A percentile compares a stretch with the other conserved stretches of the same genome.
These are phyloP conservation scores for Diaporthe sp. DNA, from an alignment of 2,329 filamentous ascomycete genomes.

Conservation along the genomic window DNA sequence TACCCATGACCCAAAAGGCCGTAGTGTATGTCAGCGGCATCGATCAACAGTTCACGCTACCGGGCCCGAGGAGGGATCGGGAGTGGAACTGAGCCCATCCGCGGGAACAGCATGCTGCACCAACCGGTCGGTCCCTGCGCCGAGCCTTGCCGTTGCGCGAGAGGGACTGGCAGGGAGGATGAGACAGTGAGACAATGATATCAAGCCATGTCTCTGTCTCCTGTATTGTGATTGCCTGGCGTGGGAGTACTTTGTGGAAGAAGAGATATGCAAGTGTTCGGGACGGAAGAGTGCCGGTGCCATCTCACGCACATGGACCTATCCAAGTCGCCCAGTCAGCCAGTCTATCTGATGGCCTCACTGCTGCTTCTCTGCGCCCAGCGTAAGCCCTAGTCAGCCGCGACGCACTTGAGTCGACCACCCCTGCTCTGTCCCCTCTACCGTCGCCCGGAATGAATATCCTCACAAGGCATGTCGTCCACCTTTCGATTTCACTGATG, in stretches of 20 bases:
- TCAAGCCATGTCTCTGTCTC: background rate
- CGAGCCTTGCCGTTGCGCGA: background rate
- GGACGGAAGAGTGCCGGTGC: background rate
- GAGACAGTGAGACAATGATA: slow-evolving; percentile 9
- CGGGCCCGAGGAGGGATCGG: background rate
- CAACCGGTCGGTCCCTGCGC: background rate
- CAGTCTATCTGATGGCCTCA: background rate
- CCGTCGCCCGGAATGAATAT: background rate
- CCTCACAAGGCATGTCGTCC: background rate
- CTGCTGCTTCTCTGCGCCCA: background rate
- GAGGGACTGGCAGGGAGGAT: background rate
- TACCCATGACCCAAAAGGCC: background rate
- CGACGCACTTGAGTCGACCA: background rate
- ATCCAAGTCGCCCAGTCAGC: too few relatives aligned
- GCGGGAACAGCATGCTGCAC: background rate
- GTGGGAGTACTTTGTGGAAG: too few relatives aligned
- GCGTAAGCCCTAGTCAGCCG: slow-evolving; percentile 16
- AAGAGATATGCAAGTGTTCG: background rate
- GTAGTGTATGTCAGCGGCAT: background rate
- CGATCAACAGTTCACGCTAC: background rate
- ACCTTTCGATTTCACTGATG: background rate
- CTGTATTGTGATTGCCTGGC: background rate
- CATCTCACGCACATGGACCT: background rate
- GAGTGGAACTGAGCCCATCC: background rate
- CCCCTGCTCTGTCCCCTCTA: background rate